phyloP scores from a whole-genome alignment of 2,329 filamentous ascomycete species.

The Meredithiella fracta region DNA sequence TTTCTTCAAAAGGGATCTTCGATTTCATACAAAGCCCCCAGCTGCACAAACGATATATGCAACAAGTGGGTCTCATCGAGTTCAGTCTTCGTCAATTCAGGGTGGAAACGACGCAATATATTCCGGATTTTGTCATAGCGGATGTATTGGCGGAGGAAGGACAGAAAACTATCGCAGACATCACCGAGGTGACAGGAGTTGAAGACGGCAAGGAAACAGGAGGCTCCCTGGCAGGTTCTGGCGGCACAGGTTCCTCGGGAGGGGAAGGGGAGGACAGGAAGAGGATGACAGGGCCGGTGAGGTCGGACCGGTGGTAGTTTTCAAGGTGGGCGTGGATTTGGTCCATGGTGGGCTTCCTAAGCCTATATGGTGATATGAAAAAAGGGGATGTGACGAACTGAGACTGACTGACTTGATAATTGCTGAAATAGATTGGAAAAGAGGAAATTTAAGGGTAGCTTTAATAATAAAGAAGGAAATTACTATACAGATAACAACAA shows the following conservation, averaged over 20 bases:
- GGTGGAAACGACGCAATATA: neutral
- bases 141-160: neutral
- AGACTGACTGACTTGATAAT: too few species aligned
- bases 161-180: neutral
- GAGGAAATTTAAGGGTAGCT: too few species aligned
- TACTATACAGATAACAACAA: too few species aligned
- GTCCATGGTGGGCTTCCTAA: too few species aligned
- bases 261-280: neutral
- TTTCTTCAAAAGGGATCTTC: neutral
- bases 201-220: neutral
- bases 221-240: neutral
- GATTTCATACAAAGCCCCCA: neutral
- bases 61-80: neutral
- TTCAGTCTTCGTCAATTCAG: neutral
- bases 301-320: too few species aligned
- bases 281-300: neutral
- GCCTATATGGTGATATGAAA: too few species aligned
- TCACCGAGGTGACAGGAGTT: neutral
- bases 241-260: neutral
- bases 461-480: too few species aligned
- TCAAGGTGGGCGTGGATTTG: too few species aligned
- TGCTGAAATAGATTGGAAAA: too few species aligned
- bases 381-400: too few species aligned
- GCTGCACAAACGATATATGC: neutral
- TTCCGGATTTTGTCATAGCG: neutral